Evolutionary conservation across 257 asterid genomes (phyloP), one percentile per base, ranked within the genome.

Genomic region (Parsonsia alboflavescens): DNA sequence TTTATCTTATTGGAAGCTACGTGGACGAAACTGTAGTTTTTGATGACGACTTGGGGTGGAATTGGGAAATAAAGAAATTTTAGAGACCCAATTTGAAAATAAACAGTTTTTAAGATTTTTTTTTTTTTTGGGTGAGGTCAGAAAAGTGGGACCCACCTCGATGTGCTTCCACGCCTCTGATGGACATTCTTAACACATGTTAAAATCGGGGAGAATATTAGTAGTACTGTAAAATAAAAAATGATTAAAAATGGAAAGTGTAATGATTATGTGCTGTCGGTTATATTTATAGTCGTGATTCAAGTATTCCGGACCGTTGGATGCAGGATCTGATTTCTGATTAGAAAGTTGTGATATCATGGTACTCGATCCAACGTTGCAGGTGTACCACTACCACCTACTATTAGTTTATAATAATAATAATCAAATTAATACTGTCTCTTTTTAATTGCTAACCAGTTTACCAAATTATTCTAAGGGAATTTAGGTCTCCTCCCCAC

Each of bases 331-430:
- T 33, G 61, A 52, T 62, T 22, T 36, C 26, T 30, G 64, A 62
- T 70, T 6, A 48, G 50, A 78, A 79, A 53, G 65, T 44, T 50
- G 57, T 79, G 71, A 79, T 49, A 17, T 75, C 77, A 79, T 24
- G 68, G 74, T 79, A 54, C 74, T 28, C 56, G 83, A 79, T 79
- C 83, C 74, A 71, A 70, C 83, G 66, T 33, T 53, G 24, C 78
- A 58, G 36, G 53, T 53, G 39, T 33, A 33, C 39, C 2, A 7
- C 17, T 39, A 12, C 41, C 12, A 5, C 17, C 26, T 6, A 50
- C 17, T 21, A 52, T 17, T 5, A 16, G 21, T 52, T 52, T 42
- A 33, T 33, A 33, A 33, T 33, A 33, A 33, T 33, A 33, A 33
- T 33, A 33, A 33, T 33, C 3, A 33, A 33, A 33, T 33, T 33